A percentile compares a stretch with the other conserved stretches of the same genome.
phyloP scores from a whole-genome alignment of 2,329 filamentous ascomycete species.

The Chaetomiaceae sp. region DNA sequence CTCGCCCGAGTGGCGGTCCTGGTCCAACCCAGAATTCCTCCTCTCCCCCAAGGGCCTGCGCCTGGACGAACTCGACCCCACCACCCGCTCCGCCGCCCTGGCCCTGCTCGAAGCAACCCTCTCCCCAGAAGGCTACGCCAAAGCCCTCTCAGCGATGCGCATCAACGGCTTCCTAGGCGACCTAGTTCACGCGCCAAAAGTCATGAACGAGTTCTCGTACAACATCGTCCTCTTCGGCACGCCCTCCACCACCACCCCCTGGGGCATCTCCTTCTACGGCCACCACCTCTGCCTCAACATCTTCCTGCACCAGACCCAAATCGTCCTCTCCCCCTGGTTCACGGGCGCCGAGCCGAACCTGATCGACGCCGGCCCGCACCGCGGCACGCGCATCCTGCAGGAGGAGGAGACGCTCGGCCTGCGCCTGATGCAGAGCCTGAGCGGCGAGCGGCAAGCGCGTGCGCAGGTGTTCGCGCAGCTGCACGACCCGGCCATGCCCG shows the following conservation, averaged over 20 bases:
- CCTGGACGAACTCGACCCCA: conserved; percentile 52
- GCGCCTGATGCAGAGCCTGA: conserved; percentile 63
- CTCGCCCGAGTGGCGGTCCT: conserved; percentile 65
- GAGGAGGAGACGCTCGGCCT: conserved; percentile 60
- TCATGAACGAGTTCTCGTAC: conserved; percentile 73
- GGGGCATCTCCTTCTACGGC: conserved; percentile 73
- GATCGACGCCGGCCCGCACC: conserved; percentile 60
- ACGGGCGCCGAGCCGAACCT: conserved; percentile 75
- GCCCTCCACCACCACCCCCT: conserved; percentile 53
- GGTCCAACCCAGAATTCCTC: conserved; percentile 69
- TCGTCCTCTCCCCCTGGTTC: conserved; percentile 69
- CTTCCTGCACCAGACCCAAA: conserved; percentile 60
- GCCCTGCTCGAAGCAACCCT: conserved; percentile 53
- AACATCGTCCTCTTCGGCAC: conserved; percentile 69
- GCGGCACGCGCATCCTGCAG: conserved; percentile 61
- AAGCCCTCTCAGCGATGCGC: conserved; percentile 64
- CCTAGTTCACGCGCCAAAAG: conserved; percentile 53
- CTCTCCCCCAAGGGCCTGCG: conserved; percentile 64
- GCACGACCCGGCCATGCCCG: conserved; percentile 60
- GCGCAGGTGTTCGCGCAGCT: conserved; percentile 57
- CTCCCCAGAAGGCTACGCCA: conserved; percentile 65
- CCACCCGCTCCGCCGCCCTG: conserved; percentile 47
- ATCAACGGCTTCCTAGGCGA: conserved; percentile 72
- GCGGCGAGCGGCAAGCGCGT: conserved; percentile 37
- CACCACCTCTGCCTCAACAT: conserved; percentile 72